Evolutionary conservation across 306 rosid genomes (phyloP).

Genomic region (Vigna trinervia): DNA sequence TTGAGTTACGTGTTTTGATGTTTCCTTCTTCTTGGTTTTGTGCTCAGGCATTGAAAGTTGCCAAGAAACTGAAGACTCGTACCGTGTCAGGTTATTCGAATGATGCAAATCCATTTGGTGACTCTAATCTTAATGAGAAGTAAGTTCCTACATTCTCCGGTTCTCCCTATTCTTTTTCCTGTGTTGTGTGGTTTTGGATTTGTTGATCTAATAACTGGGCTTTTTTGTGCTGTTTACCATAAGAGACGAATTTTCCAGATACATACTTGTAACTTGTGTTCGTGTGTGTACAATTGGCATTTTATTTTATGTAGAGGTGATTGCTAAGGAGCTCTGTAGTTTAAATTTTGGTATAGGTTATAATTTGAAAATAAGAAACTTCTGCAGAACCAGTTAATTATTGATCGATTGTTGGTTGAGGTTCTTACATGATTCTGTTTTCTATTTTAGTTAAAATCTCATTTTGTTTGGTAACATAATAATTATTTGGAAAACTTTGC

Average conservation of each 20-base stretch:
- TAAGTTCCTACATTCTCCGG: constrained; percentile 38
- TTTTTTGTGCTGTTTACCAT: background rate
- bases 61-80: constrained; percentile 66
- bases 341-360: constrained; percentile 3
- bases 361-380: background rate
- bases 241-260: background rate
- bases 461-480: background rate
- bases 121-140: constrained; percentile 83
- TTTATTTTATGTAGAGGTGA: background rate
- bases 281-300: background rate
- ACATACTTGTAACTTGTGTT: background rate
- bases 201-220: background rate
- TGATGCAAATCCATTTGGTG: constrained; percentile 89
- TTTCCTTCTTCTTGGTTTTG: background rate
- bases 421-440: constrained; percentile 13
- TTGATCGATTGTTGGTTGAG: background rate
- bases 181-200: background rate
- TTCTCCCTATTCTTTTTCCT: background rate
- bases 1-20: constrained; percentile 13
- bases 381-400: background rate
- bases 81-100: constrained; percentile 79
- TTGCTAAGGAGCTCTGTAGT: background rate
- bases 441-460: constrained; percentile 12
- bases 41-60: constrained; percentile 62
- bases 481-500: background rate